Conservation (phyloP, 768 basidiomycete genomes). For the Kwoniella pini region DNA sequence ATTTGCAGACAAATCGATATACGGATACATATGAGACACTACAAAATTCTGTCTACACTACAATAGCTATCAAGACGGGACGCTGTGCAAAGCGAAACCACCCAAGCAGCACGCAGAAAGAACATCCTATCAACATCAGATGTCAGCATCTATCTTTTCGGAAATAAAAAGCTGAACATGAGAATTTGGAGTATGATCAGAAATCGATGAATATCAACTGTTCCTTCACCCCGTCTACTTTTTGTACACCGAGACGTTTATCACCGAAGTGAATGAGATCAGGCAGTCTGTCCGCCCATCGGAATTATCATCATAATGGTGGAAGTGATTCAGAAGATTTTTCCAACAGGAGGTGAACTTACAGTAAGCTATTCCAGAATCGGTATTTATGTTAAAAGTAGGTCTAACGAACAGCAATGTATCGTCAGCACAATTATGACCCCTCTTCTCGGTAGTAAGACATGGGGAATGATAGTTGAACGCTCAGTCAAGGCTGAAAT, state of each 20-base stretch:
- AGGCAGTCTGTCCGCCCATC: constrained; percentile 50
- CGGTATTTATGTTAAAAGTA: no score
- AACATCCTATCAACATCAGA: background rate
- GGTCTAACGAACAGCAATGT: no score
- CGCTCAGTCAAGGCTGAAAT: constrained; percentile 54
- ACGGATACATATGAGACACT: no score
- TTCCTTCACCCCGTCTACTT: constrained; percentile 45
- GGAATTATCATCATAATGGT: constrained; percentile 40
- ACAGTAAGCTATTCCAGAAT: constrained; percentile 10
- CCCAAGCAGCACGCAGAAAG: no score
- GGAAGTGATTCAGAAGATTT: background rate
- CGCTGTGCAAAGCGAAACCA: no score
- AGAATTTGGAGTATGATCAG: constrained; percentile 18
- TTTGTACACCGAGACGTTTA: constrained; percentile 53
- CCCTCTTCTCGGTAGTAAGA: background rate
- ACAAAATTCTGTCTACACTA: no score
- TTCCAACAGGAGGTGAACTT: no score
- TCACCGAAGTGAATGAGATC: constrained; percentile 25
- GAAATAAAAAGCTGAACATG: background rate
- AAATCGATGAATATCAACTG: constrained; percentile 50
- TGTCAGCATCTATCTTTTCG: background rate
- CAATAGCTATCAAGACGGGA: no score
- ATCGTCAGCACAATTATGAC: no score
- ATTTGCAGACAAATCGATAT: no score
- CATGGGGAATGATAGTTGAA: constrained; percentile 7